Evolutionary conservation across 169 alveolate species (phyloP).

Genomic region (Eimeria mitis): DNA sequence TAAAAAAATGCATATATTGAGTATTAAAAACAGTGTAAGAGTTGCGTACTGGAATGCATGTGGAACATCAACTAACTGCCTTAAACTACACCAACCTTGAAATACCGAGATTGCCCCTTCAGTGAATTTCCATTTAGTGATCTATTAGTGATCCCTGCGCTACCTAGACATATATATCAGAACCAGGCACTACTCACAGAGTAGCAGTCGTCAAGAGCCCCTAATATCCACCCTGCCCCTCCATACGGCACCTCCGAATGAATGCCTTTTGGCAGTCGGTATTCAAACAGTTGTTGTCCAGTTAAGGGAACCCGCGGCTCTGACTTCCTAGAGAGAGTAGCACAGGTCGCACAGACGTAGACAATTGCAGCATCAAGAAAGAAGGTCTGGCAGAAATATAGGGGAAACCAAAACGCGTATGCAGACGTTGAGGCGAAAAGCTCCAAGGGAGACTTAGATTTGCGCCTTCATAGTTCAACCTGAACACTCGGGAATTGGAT

Average conservation of each 20-base stretch:
- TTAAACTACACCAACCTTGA: too few species aligned
- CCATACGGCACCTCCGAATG: slow-evolving; percentile 64
- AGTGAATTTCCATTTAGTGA: not conserved
- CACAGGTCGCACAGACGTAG: not conserved
- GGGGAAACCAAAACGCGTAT: not conserved
- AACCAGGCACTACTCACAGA: slow-evolving; percentile 12
- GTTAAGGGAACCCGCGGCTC: slow-evolving; percentile 63
- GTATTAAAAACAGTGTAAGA: not conserved
- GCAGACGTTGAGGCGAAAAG: not conserved
- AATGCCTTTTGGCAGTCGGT: slow-evolving; percentile 42
- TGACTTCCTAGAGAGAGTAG: not conserved
- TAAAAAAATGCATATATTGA: not conserved
- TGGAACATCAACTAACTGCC: not conserved
- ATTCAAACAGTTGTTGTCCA: slow-evolving; percentile 39
- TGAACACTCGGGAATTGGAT: not conserved
- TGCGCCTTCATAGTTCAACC: not conserved
- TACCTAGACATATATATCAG: not conserved
- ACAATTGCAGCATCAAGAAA: not conserved
- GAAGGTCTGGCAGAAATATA: too few species aligned
- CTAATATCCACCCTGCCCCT: slow-evolving; percentile 28
- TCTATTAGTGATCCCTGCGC: not conserved
- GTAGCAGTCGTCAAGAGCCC: slow-evolving; percentile 44
- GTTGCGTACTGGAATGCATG: too few species aligned
- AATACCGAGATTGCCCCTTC: too few species aligned
- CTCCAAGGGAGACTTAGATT: not conserved